These are phyloP conservation scores for Paecilomyces sp. DNA, from an alignment of 2,329 filamentous ascomycete genomes.

Conservation along the genomic window DNA sequence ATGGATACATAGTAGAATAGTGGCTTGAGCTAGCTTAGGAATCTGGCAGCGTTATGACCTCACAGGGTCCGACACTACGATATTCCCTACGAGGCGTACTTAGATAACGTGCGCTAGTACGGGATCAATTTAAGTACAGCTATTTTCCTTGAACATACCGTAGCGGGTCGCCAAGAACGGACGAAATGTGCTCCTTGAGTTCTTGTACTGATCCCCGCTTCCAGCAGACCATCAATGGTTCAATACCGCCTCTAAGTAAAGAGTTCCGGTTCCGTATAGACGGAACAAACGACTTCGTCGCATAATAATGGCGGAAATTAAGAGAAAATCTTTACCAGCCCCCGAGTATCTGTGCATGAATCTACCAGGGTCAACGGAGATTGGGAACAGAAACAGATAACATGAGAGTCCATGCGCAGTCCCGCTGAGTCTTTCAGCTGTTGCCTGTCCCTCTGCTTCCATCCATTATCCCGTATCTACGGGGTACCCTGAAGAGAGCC, in stretches of 20 bases:
- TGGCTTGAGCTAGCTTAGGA: too few relatives aligned
- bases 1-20: too few relatives aligned
- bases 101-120: too few relatives aligned
- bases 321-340: background rate
- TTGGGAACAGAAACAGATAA: background rate
- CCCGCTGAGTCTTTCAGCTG: background rate
- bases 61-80: too few relatives aligned
- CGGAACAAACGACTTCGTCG: background rate
- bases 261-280: background rate
- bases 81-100: too few relatives aligned
- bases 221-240: background rate
- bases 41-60: too few relatives aligned
- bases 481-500: background rate
- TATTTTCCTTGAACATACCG: background rate
- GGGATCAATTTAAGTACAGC: background rate
- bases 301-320: background rate
- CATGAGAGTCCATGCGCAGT: background rate
- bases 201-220: background rate
- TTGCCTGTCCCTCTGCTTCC: background rate
- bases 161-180: background rate
- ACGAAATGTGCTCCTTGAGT: background rate
- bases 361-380: background rate
- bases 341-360: background rate
- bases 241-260: background rate
- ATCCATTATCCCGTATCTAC: background rate